Base-by-base conservation (phyloP, 805 yeast species). In the Pichia kluyveri region DNA sequence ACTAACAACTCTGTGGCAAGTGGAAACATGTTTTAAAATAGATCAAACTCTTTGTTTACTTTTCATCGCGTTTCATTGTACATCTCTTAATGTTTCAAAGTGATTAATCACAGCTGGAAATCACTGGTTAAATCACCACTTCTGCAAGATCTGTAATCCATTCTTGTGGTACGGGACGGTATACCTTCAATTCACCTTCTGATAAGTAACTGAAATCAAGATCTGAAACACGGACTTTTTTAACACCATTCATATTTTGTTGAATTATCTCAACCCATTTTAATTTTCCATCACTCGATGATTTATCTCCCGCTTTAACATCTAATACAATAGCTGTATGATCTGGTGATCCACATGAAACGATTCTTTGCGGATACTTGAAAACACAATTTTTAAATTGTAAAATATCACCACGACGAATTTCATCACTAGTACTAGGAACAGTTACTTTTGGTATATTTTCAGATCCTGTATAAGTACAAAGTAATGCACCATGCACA, bases 401-500 rank as follows among this genome's bases (percentile, higher is more conserved):
- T 18, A 78, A 50, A 38, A 78, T 70, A 56, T 78, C 83, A n/a
- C 83, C 83, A 48, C 77, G 64, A 50, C 70, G 68, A 36, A 77
- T 58, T 26, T 63, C 68, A 57, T 76, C 81, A 8, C 64, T 55
- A 2, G 64, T 61, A 0, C 56, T 41, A 30, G 59, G 60, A 5
- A 57, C 51, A 2, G 26, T 27, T 12, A 56, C 43, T 8, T 54
- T 54, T 2, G 65, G 58, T 9, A 47, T 42, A 3, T 19, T 30
- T 12, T 48, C 51, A 18, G 43, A 49, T 11, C 62, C 66, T 4
- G 37, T 51, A 8, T 49, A 42, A 0, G 63, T 56, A 28, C 51
- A 47, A n/a, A 60, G 36, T 11, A 62, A 48, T 3, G 64, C 69
- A 38, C 83, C 83, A 54, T 78, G 82, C 23, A 60, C 67, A 14